A percentile compares a stretch with the other conserved stretches of the same genome.
phyloP scores from a whole-genome alignment of 2,329 filamentous ascomycete species.

The Amesomyces nigricolor region DNA sequence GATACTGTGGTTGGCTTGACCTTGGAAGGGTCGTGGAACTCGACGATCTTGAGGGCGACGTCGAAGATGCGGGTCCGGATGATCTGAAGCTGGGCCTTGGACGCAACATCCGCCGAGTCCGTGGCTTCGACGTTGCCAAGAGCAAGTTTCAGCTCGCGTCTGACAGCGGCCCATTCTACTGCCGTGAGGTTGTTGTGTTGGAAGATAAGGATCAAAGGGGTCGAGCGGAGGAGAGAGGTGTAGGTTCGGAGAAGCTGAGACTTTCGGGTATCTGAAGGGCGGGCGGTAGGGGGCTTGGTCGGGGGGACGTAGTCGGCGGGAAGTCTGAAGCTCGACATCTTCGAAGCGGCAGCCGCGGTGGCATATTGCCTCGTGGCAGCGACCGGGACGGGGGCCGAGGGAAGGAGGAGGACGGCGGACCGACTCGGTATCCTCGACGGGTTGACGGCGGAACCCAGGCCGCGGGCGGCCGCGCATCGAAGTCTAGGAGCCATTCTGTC shows the following conservation, averaged over 20 bases:
- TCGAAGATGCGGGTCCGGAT: conserved; percentile 86
- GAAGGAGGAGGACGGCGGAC: conserved; percentile 16
- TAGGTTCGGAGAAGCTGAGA: conserved; percentile 82
- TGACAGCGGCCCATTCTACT: conserved; percentile 66
- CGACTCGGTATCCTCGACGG: conserved; percentile 13
- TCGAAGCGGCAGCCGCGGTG: conserved; percentile 15
- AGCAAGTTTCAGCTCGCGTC: conserved; percentile 58
- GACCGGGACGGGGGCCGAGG: conserved; percentile 11
- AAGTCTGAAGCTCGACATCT: conserved; percentile 28
- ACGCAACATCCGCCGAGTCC: conserved; percentile 45
- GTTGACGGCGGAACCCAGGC: conserved; percentile 21
- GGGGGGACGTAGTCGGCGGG: conserved; percentile 52
- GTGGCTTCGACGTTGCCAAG: conserved; percentile 37
- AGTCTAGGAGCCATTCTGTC: conserved; percentile 27
- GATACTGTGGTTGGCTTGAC: conserved; percentile 30
- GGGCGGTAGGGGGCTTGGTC: conserved; percentile 81
- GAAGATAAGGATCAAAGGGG: conserved; percentile 81
- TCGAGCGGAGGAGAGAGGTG: conserved; percentile 78
- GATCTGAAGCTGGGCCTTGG: conserved; percentile 69
- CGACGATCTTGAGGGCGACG: conserved; percentile 75
- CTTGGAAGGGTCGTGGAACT: conserved; percentile 62
- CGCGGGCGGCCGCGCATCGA: conserved; percentile 25
- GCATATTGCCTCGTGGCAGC: conserved; percentile 27
- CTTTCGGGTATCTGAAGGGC: conserved; percentile 81
- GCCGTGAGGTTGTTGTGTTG: conserved; percentile 64